Conservation (phyloP, 495 filamentous ascomycete species). For the Lindgomyces ingoldianus region DNA sequence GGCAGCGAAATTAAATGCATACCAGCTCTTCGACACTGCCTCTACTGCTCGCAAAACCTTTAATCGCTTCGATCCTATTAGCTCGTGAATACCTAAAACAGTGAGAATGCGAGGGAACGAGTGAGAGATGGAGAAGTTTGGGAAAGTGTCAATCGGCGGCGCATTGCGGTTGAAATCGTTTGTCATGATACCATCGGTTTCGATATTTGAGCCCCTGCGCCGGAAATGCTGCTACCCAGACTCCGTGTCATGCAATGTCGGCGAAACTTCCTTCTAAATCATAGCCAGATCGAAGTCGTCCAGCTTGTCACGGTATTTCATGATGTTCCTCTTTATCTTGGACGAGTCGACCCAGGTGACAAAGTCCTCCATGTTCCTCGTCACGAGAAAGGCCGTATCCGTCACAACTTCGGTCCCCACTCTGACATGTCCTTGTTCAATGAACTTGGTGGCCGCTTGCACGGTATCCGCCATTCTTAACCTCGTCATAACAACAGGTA, state of each 20-base stretch:
- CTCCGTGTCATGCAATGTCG: neutral
- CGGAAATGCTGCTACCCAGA: neutral
- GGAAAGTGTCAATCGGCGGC: too few relatives aligned
- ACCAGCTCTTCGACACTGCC: too few relatives aligned
- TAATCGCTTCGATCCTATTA: too few relatives aligned
- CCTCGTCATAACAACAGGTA: constrained; percentile 86
- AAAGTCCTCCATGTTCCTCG: constrained; percentile 89
- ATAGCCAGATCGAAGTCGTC: constrained; percentile 85
- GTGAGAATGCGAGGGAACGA: too few relatives aligned
- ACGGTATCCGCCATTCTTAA: constrained; percentile 88
- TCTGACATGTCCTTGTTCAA: constrained; percentile 94
- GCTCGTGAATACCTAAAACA: too few relatives aligned
- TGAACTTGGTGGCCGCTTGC: constrained; percentile 75
- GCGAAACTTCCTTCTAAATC: neutral
- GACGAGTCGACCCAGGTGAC: constrained; percentile 95
- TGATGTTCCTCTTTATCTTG: constrained; percentile 94
- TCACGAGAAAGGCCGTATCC: constrained; percentile 78
- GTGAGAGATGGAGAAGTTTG: too few relatives aligned
- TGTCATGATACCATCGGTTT: too few relatives aligned
- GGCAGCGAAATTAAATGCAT: too few relatives aligned
- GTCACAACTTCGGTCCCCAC: constrained; percentile 90
- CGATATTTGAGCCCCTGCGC: neutral
- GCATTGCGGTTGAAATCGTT: too few relatives aligned
- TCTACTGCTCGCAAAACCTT: too few relatives aligned
- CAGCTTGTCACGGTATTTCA: constrained; percentile 90